These are phyloP conservation scores for Colletotrichum horii DNA, from an alignment of 2,329 filamentous ascomycete species.

Conservation along the genomic window DNA sequence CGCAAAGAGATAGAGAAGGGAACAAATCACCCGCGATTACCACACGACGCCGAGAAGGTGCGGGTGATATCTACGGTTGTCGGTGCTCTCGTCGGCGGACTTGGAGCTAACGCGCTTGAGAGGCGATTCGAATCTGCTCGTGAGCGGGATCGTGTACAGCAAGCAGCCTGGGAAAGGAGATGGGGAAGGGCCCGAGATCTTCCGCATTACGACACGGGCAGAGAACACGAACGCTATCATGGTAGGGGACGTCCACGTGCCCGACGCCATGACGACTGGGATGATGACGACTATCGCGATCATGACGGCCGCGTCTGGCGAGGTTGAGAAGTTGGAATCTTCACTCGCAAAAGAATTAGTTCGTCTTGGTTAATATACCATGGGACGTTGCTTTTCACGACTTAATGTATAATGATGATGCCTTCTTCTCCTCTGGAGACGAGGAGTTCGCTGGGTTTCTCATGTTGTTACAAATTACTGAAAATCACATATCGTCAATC, in stretches of 20 bases:
- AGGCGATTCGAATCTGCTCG: constrained; percentile 45
- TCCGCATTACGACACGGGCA: constrained; percentile 27
- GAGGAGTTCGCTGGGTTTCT: not conserved
- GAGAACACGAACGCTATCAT: constrained; percentile 15
- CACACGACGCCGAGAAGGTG: constrained; percentile 32
- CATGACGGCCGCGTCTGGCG: constrained; percentile 2
- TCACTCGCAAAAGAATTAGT: not conserved
- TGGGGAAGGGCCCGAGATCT: constrained; percentile 33
- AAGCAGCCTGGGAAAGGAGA: constrained; percentile 36
- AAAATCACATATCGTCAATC: not conserved
- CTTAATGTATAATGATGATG: not conserved
- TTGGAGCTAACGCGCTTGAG: constrained; percentile 58
- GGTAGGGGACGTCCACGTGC: constrained; percentile 24
- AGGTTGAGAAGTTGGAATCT: constrained; percentile 17
- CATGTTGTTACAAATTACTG: not conserved
- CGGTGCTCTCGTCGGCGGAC: constrained; percentile 59
- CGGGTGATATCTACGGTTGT: constrained; percentile 54
- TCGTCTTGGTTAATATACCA: not conserved
- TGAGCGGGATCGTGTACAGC: constrained; percentile 35
- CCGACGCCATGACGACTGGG: constrained; percentile 28
- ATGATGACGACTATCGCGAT: constrained; percentile 18
- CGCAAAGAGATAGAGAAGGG: constrained; percentile 16
- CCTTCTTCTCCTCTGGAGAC: not conserved
- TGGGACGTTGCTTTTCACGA: not conserved
- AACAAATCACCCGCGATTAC: constrained; percentile 1